A percentile compares a stretch with the other conserved stretches of the same genome.
Evolutionary conservation across 306 rosid genomes (phyloP).

Genomic region (Medicago ruthenica): DNA sequence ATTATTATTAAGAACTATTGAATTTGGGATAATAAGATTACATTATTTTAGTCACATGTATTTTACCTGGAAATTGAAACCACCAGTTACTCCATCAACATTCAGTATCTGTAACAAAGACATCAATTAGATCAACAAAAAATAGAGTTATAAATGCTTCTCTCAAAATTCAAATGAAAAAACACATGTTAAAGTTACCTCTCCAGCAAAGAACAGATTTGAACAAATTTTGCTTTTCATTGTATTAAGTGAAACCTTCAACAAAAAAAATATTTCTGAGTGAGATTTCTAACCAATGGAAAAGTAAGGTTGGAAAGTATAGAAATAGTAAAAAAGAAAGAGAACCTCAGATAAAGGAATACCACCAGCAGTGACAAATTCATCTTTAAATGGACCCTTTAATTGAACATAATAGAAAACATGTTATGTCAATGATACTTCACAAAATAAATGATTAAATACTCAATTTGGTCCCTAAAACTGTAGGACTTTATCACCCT

Average conservation of each 20-base stretch:
- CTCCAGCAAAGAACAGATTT: constrained; percentile 84
- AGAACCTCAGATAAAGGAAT: constrained; percentile 89
- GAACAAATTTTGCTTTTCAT: constrained; percentile 86
- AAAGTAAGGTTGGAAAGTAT: constrained; percentile 12
- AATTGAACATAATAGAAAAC: constrained; percentile 30
- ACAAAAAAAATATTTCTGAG: neutral
- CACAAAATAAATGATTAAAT: neutral
- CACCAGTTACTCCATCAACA: constrained; percentile 92
- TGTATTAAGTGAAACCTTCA: constrained; percentile 73
- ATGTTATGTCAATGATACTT: constrained; percentile 14
- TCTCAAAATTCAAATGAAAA: constrained; percentile 20
- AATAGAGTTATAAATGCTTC: constrained; percentile 2
- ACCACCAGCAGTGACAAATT: constrained; percentile 97
- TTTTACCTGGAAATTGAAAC: constrained; percentile 94
- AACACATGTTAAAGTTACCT: constrained; percentile 60
- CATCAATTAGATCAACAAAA: constrained; percentile 30
- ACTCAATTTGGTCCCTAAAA: too few species aligned
- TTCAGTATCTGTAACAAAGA: constrained; percentile 68
- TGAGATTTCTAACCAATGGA: constrained; percentile 25
- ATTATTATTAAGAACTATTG: neutral
- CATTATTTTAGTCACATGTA: constrained; percentile 15
- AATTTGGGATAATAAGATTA: constrained; percentile 27
- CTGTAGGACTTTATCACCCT: neutral
- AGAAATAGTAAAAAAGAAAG: constrained; percentile 43
- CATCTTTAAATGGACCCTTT: constrained; percentile 96